A percentile compares a stretch with the other conserved stretches of the same genome.
phyloP scores from a whole-genome alignment of 2,329 filamentous ascomycete species.

The Clarireedia paspali region DNA sequence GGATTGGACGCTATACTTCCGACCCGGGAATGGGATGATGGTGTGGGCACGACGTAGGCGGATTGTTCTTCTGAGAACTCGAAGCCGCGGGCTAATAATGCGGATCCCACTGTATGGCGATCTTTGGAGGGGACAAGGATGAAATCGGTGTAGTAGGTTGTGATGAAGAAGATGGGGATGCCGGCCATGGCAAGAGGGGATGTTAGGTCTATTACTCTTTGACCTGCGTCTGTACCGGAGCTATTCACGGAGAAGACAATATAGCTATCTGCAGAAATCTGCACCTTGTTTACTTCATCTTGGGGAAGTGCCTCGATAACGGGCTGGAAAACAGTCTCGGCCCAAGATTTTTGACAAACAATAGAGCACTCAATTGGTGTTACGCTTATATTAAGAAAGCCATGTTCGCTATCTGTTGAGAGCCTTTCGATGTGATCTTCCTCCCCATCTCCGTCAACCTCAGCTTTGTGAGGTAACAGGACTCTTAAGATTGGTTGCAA shows the following conservation, averaged over 20 bases:
- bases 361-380: constrained; percentile 90
- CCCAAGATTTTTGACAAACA: constrained; percentile 73
- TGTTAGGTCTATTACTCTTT: constrained; percentile 84
- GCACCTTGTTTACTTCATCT: constrained; percentile 46
- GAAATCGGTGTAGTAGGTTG: constrained; percentile 96
- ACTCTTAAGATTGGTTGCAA: constrained; percentile 82
- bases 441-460: constrained; percentile 27
- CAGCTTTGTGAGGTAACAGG: constrained; percentile 57
- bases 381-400: constrained; percentile 88
- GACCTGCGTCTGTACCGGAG: constrained; percentile 83
- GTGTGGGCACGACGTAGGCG: constrained; percentile 51
- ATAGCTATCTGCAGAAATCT: constrained; percentile 76
- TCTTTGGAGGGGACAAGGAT: constrained; percentile 79
- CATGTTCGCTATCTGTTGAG: constrained; percentile 51
- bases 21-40: constrained; percentile 26
- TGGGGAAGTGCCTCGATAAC: constrained; percentile 56
- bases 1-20: constrained; percentile 37
- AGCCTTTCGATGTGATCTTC: constrained; percentile 37
- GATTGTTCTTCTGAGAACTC: constrained; percentile 69
- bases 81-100: constrained; percentile 73
- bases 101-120: constrained; percentile 64
- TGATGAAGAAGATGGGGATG: constrained; percentile 97
- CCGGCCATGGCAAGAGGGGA: constrained; percentile 84
- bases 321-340: constrained; percentile 67
- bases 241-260: constrained; percentile 85